Evolutionary conservation across 2,329 filamentous ascomycete species (phyloP).

Genomic region (Cladosporium sp.): DNA sequence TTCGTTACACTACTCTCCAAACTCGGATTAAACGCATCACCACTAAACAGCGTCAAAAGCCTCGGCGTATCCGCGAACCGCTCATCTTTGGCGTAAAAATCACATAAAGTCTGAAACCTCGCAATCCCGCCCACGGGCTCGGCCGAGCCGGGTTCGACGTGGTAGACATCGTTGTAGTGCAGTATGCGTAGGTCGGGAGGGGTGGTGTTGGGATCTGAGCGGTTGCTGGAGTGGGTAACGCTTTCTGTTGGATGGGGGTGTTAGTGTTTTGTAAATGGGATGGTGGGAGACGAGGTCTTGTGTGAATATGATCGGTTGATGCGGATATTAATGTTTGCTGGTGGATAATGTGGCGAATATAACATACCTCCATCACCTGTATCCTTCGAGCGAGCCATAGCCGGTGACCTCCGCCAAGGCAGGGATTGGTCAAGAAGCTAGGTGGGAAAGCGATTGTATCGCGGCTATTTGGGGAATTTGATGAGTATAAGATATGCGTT

Average conservation of each 20-base stretch:
- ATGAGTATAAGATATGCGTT: too few relatives aligned
- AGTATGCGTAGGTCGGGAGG: constrained; percentile 70
- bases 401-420: background rate
- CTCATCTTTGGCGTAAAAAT: constrained; percentile 60
- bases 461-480: too few relatives aligned
- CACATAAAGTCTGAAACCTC: constrained; percentile 72
- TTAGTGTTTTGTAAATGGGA: constrained; percentile 2
- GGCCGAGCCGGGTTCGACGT: constrained; percentile 69
- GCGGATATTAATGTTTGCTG: too few relatives aligned
- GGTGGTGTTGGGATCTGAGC: constrained; percentile 20
- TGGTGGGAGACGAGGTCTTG: too few relatives aligned
- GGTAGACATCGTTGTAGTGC: constrained; percentile 94
- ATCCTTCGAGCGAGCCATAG: constrained; percentile 8
- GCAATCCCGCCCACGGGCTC: constrained; percentile 79
- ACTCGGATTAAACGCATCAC: constrained; percentile 88
- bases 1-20: constrained; percentile 86
- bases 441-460: too few relatives aligned
- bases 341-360: too few relatives aligned
- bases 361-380: constrained; percentile 8
- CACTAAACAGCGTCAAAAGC: constrained; percentile 77
- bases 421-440: too few relatives aligned
- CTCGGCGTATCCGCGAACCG: constrained; percentile 59
- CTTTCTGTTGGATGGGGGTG: constrained; percentile 17
- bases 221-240: constrained; percentile 19
- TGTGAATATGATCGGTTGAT: too few relatives aligned